Base-by-base conservation (phyloP, 2,329 filamentous ascomycete genomes). In the Fusarium sarcochroum region DNA sequence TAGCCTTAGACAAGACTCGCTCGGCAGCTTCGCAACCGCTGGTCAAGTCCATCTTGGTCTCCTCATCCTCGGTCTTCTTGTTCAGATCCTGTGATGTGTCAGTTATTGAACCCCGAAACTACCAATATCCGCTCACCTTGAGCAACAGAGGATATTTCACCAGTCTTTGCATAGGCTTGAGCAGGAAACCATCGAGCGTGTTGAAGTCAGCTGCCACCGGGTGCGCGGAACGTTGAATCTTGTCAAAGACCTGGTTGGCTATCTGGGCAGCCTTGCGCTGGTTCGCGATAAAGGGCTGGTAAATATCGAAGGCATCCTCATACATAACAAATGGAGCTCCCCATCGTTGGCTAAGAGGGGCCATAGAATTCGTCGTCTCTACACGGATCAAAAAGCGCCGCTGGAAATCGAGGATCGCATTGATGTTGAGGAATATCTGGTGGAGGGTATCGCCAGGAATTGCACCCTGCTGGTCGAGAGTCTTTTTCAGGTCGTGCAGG, bases 261-360 rank as follows among this genome's bases (percentile, higher is more conserved):
- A 93, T 88, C 70, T 91, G 88, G 53, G 95, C 94, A 60, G 95
- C 97, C 76, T 93, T 94, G 71, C 93, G 90, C 81, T 98, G 95
- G 76, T 99, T 99, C 34, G 96, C 93, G 72, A 98, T 98, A 75
- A 98, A 99, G 3, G 94, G 94, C 75, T 97, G 93, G 78, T 99
- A 99, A 63, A 97, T 94, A 66, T 91, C 89, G 79, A 99, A 98
- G 0, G 90, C 89, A 61, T 96, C 93, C 77, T 96, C 93, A 76
- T 95, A 94, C 15, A 90, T 85, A 15, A 92, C 87, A 76, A 98
- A 98, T 0, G 97, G 88, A n/a, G 89, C 86, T n/a, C 96, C 96
- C 96, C 96, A 99, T 77, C 95, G 92, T 78, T 99, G 96, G 64
- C 88, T 85, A 6, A 86, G 82, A 64, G 91, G 86, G 1, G 93